Evolutionary conservation across 805 yeast species (phyloP), one percentile per base, ranked within the genome.

Genomic region (Pichia eremophila): DNA sequence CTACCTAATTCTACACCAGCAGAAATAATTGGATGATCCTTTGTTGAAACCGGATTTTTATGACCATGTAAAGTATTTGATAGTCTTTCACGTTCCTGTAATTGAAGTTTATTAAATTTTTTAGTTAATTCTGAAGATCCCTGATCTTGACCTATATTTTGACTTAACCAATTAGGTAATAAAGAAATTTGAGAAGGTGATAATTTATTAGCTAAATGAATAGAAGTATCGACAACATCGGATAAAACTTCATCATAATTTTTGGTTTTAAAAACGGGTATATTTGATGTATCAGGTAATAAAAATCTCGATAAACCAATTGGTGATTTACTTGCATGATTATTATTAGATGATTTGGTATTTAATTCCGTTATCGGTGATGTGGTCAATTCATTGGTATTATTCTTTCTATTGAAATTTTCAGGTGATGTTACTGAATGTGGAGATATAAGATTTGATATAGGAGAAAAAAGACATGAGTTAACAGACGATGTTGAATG

Each of bases 1-100:
- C 74, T 64, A 27, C 95, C 91, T 40, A 80, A 72, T 63, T 88
- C 95, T 39, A 89, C 80, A 8, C 96, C 96, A 6, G 83, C 78
- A 35, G 81, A 77, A 32, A 85, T 74, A 15, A 40, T 40, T 17
- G 53, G 55, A 4, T 53, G 45, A 10, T 48, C 47, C 1, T 46
- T 5, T 7, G 27, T 40, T n/a, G 31, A 7, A 28, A 28, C 19
- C n/a, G 4, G 2, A 12, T 11, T 29, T 14, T 28, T 29, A 7
- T 28, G 22, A 28, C 14, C 8, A 19, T 57, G 51, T 15, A 71
- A 58, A 1, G 73, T 76, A 40, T 66, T 61, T 49, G 79, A 78
- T 48, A 89, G 69, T 39, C 97, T 69, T 17, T 71, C 72, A 52
- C 79, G 78, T 60, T 90, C 97, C 29, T 75, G 71, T 41, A 75